A percentile compares a stretch with the other conserved stretches of the same genome.
These are phyloP conservation scores for Colletotrichum sp. DNA, from an alignment of 2,329 filamentous ascomycete genomes.

Conservation along the genomic window DNA sequence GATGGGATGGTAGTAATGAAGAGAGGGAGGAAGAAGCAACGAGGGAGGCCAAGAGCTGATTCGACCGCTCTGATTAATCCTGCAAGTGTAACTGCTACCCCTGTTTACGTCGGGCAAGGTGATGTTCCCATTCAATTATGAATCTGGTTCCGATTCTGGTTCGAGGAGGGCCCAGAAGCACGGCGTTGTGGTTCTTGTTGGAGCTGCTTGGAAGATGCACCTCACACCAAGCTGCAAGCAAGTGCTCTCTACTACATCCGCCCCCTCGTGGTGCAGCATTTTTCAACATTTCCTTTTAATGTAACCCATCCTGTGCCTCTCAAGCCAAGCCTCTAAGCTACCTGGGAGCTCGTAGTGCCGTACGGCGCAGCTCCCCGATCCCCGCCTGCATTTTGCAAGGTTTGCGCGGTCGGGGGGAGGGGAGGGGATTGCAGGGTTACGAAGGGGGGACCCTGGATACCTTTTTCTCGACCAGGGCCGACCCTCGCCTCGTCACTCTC, in stretches of 20 bases:
- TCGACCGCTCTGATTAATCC: not conserved
- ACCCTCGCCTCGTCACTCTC: not conserved
- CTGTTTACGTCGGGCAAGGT: not conserved
- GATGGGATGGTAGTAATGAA: not conserved
- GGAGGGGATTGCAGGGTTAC: not conserved
- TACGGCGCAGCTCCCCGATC: slow-evolving; percentile 5
- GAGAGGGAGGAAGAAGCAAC: not conserved
- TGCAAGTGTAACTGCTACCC: not conserved
- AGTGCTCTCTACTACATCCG: not conserved
- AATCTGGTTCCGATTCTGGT: not conserved
- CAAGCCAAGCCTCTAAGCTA: not conserved
- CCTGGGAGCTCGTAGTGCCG: not conserved
- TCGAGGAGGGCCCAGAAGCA: not conserved
- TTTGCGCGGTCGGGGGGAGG: not conserved
- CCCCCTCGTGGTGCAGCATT: not conserved
- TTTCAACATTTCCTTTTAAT: not conserved
- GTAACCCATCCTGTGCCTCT: not conserved
- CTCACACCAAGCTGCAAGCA: not conserved
- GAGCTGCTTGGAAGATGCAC: not conserved
- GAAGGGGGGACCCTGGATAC: not conserved
- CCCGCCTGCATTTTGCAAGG: not conserved
- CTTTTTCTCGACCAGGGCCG: not conserved
- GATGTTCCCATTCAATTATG: not conserved
- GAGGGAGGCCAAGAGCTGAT: not conserved
- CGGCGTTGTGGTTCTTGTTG: not conserved